A percentile compares a stretch with the other conserved stretches of the same genome.
These are phyloP conservation scores for Cladophialophora psammophila DNA, from an alignment of 2,329 filamentous ascomycete genomes.

Conservation along the genomic window DNA sequence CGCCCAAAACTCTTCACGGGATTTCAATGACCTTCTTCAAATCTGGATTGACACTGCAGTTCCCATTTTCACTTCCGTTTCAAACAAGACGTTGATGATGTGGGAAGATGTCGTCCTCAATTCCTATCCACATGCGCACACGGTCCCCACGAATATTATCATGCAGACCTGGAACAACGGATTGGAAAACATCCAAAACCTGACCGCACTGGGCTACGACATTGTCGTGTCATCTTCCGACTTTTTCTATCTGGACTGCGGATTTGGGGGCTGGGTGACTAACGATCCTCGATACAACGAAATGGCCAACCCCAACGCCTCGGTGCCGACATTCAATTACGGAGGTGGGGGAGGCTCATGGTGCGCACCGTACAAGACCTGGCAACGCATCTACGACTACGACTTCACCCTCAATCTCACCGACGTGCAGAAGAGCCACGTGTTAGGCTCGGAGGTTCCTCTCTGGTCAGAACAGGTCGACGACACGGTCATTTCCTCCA, in stretches of 20 bases:
- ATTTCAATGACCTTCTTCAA: constrained; percentile 61
- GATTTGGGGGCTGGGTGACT: constrained; percentile 60
- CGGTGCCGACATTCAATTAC: constrained; percentile 60
- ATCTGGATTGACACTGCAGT: constrained; percentile 62
- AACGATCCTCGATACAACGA: constrained; percentile 66
- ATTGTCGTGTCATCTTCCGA: constrained; percentile 64
- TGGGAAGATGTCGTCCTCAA: constrained; percentile 62
- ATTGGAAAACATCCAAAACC: constrained; percentile 59
- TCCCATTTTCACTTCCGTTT: constrained; percentile 57
- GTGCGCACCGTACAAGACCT: constrained; percentile 67
- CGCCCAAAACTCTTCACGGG: constrained; percentile 57
- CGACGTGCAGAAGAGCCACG: constrained; percentile 54
- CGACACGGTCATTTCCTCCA: constrained; percentile 58
- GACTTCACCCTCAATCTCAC: constrained; percentile 62
- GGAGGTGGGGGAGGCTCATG: constrained; percentile 62
- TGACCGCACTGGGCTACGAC: constrained; percentile 60
- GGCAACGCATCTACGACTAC: constrained; percentile 67
- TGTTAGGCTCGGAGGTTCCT: constrained; percentile 61
- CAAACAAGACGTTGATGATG: constrained; percentile 62
- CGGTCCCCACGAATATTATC: constrained; percentile 58
- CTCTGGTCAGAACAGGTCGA: constrained; percentile 65
- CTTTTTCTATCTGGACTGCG: constrained; percentile 66
- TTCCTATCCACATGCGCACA: constrained; percentile 53
- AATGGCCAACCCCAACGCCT: constrained; percentile 58
- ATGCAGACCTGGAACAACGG: constrained; percentile 65